These are phyloP conservation scores for Cladorrhinum sp. DNA, from an alignment of 2,329 filamentous ascomycete species.

Conservation along the genomic window DNA sequence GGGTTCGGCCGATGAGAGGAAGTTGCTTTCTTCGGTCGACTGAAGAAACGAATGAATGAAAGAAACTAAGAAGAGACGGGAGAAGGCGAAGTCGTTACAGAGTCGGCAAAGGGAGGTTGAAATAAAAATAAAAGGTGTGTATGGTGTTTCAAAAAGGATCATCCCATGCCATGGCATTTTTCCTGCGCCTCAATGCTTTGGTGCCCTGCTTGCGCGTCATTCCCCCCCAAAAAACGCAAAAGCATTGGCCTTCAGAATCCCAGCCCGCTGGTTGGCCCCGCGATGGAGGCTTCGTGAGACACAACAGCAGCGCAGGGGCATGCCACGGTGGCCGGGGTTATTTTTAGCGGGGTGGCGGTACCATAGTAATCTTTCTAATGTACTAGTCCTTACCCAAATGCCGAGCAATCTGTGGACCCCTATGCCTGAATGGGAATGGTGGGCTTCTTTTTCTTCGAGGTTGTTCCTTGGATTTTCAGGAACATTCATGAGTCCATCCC, in stretches of 20 bases:
- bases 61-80: neutral
- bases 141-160: neutral
- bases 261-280: neutral
- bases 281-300: slow-evolving; percentile 5
- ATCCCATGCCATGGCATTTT: neutral
- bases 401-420: neutral
- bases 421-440: neutral
- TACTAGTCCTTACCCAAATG: slow-evolving; percentile 1
- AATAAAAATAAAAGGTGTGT: neutral
- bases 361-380: no score
- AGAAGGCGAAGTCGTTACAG: neutral
- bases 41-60: neutral
- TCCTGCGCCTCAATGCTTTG: neutral
- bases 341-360: slow-evolving; percentile 12
- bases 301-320: neutral
- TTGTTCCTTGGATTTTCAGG: slow-evolving; percentile 1
- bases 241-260: neutral
- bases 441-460: neutral
- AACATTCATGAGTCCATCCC: neutral
- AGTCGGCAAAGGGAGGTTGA: neutral
- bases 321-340: neutral
- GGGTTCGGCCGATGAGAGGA: neutral
- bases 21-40: neutral
- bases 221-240: neutral
- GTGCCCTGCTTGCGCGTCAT: slow-evolving; percentile 15